phyloP scores from a whole-genome alignment of 345 rosid species.

The Bretschneidera sinensis region DNA sequence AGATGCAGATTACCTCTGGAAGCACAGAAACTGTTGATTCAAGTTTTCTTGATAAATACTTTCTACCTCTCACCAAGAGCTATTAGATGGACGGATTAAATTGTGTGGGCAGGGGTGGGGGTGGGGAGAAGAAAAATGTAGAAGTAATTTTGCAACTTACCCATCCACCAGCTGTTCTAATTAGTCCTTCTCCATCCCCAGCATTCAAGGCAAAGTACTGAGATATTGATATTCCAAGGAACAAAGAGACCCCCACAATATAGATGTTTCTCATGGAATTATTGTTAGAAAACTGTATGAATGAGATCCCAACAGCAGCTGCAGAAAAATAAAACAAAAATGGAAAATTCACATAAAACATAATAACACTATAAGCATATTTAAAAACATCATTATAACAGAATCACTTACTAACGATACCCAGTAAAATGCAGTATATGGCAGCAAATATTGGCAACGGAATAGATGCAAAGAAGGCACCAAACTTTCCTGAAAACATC shows the following conservation, averaged over 20 bases:
- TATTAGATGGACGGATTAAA: too few species aligned
- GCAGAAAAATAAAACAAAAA: constrained; percentile 8
- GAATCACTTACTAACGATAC: constrained; percentile 75
- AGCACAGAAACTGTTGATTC: too few species aligned
- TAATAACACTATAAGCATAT: not conserved
- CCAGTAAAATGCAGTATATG: constrained; percentile 79
- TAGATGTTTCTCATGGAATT: constrained; percentile 92
- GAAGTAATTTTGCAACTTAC: constrained; percentile 60
- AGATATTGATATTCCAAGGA: constrained; percentile 81
- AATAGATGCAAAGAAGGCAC: constrained; percentile 96
- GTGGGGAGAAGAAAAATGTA: too few species aligned
- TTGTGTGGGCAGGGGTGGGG: too few species aligned
- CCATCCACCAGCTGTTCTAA: constrained; percentile 75
- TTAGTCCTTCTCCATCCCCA: constrained; percentile 70
- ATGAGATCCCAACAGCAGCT: constrained; percentile 88
- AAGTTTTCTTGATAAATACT: too few species aligned
- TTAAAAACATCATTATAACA: not conserved
- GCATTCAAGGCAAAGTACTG: constrained; percentile 59
- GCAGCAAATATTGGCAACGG: constrained; percentile 95
- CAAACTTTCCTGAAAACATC: constrained; percentile 76
- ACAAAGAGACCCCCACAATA: constrained; percentile 72
- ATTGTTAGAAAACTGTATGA: constrained; percentile 72
- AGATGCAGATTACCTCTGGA: too few species aligned
- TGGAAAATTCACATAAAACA: not conserved
- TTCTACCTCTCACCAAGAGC: too few species aligned